Percentiles rank a stretch among this genome's conserved stretches.
These are phyloP conservation scores for Monilinia fructigena DNA, from an alignment of 2,329 filamentous ascomycete genomes.

Conservation along the genomic window DNA sequence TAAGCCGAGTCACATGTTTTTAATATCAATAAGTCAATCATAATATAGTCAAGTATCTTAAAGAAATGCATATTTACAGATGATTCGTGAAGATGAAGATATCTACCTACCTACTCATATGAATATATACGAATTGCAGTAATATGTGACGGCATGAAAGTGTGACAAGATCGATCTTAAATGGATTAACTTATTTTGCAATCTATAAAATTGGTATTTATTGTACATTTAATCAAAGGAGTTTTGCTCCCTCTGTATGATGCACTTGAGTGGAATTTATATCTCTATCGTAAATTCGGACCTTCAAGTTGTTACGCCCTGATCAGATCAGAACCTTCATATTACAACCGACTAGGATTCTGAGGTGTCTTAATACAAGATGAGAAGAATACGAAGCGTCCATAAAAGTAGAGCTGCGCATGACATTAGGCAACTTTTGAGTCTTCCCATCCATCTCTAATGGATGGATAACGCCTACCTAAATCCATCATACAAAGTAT, in stretches of 20 bases:
- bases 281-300: slow-evolving; percentile 28
- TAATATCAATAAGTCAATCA: neutral
- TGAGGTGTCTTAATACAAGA: slow-evolving; percentile 33
- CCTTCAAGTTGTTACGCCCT: slow-evolving; percentile 26
- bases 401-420: slow-evolving; percentile 23
- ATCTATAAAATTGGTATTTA: slow-evolving; percentile 5
- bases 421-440: slow-evolving; percentile 30
- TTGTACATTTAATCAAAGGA: neutral
- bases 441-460: slow-evolving; percentile 28
- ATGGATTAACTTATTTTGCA: neutral
- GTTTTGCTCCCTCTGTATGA: neutral
- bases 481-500: slow-evolving; percentile 26
- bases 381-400: slow-evolving; percentile 27
- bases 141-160: too few species aligned
- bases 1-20: slow-evolving; percentile 15
- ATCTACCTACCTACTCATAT: too few species aligned
- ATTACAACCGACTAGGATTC: slow-evolving; percentile 31
- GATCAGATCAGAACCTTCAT: slow-evolving; percentile 31
- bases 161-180: neutral
- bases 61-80: too few species aligned
- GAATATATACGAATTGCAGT: too few species aligned
- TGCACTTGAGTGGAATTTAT: slow-evolving; percentile 19
- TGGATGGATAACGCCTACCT: slow-evolving; percentile 19
- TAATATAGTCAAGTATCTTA: too few species aligned
- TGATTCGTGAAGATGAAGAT: too few species aligned